Evolutionary conservation across 768 basidiomycete species (phyloP).

Genomic region (Ramaria sp.): DNA sequence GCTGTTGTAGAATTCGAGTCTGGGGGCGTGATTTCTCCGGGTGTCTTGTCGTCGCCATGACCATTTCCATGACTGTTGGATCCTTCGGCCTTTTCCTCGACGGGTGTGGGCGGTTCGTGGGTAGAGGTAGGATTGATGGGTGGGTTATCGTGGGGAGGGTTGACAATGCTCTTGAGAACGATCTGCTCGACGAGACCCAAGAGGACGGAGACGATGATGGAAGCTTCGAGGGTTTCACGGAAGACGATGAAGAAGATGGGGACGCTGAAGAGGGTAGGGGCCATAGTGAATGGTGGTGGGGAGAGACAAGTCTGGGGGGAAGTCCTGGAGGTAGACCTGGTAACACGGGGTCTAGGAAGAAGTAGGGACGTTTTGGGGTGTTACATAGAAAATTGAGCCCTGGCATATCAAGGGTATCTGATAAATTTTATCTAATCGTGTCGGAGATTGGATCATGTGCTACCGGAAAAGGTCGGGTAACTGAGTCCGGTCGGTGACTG

Average conservation of each 20-base stretch:
- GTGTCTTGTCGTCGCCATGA: conserved; percentile 14
- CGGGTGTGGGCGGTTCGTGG: not conserved
- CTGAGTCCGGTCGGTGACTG: too few relatives aligned
- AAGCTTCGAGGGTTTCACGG: conserved; percentile 87
- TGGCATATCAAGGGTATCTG: conserved; percentile 2
- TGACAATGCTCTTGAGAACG: conserved; percentile 21
- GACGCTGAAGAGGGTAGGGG: conserved; percentile 70
- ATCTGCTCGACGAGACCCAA: conserved; percentile 88
- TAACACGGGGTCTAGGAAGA: too few relatives aligned
- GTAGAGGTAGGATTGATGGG: not conserved
- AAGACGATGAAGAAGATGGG: conserved; percentile 97
- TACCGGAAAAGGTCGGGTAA: too few relatives aligned
- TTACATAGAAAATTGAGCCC: too few relatives aligned
- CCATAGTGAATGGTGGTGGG: conserved; percentile 48
- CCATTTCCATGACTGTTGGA: not conserved
- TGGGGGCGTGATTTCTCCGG: too few relatives aligned
- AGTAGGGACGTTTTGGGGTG: too few relatives aligned
- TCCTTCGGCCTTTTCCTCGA: conserved; percentile 14
- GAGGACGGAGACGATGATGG: conserved; percentile 86
- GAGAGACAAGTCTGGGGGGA: conserved; percentile 5
- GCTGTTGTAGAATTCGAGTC: conserved; percentile 34
- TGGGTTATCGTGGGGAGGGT: not conserved
- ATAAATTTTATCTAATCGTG: not conserved
- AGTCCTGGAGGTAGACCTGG: conserved; percentile 6
- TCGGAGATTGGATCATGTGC: too few relatives aligned